Conservation (phyloP, 2,329 filamentous ascomycete genomes). For the Emergomyces pasteurianus region DNA sequence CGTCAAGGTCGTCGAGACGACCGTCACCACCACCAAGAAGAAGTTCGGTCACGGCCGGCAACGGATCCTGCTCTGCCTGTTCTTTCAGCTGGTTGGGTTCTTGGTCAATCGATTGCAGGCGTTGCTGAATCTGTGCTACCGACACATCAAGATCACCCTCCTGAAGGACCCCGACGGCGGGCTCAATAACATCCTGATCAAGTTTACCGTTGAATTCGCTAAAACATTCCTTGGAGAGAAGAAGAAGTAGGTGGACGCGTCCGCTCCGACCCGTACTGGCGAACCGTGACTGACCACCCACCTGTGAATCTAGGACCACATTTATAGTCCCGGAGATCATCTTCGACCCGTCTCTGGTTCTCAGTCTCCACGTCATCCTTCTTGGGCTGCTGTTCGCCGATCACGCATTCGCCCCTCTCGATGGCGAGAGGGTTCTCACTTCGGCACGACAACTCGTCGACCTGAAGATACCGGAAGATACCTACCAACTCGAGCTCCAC, state of each 20-base stretch:
- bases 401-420: not conserved
- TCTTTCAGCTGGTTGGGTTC: conserved; percentile 1
- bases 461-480: not conserved
- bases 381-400: not conserved
- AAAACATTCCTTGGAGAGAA: conserved; percentile 3
- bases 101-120: not conserved
- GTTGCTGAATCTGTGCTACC: conserved; percentile 1
- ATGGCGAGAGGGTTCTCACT: not conserved
- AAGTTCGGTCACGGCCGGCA: conserved; percentile 2
- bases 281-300: not conserved
- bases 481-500: not conserved
- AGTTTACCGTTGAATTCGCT: conserved; percentile 2
- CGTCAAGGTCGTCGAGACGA: not conserved
- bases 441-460: not conserved
- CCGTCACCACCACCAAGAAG: not conserved
- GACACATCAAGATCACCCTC: not conserved
- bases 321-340: not conserved
- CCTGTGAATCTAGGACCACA: not conserved
- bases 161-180: not conserved
- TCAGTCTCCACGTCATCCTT: not conserved
- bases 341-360: not conserved
- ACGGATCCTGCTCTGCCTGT: not conserved
- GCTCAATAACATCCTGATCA: not conserved
- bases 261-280: not conserved
- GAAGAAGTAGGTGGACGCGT: not conserved